phyloP scores from a whole-genome alignment of 176 grass and related monocot genomes.

The Bonia amplexicaulis region DNA sequence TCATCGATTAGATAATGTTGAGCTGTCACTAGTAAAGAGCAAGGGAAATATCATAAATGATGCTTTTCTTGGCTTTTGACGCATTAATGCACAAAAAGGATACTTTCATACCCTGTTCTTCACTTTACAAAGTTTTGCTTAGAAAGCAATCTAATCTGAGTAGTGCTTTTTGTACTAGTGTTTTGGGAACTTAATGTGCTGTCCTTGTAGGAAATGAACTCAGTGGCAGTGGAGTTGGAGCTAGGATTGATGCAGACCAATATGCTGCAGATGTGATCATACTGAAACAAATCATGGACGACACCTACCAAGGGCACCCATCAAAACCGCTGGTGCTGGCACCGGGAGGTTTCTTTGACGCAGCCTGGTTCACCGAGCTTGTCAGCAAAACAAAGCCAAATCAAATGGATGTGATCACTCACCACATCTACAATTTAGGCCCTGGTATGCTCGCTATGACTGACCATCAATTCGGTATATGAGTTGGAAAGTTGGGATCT shows the following conservation, averaged over 20 bases:
- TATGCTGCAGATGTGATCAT: constrained; percentile 52
- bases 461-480: neutral
- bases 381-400: constrained; percentile 59
- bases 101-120: constrained; percentile 9
- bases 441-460: constrained; percentile 40
- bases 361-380: constrained; percentile 61
- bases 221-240: constrained; percentile 60
- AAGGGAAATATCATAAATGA: neutral
- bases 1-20: constrained; percentile 28
- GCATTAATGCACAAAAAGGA: constrained; percentile 9
- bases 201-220: constrained; percentile 66
- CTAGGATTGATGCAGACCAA: constrained; percentile 49
- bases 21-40: constrained; percentile 10
- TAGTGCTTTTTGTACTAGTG: neutral
- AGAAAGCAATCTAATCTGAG: constrained; percentile 22
- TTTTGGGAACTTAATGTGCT: neutral
- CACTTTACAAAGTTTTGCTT: constrained; percentile 10
- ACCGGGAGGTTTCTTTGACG: constrained; percentile 76
- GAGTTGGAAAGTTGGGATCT: neutral
- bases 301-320: constrained; percentile 24
- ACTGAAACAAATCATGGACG: constrained; percentile 47
- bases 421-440: constrained; percentile 88
- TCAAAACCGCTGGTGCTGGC: constrained; percentile 49
- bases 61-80: constrained; percentile 32
- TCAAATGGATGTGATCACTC: constrained; percentile 59